Evolutionary conservation across 345 rosid species (phyloP), one percentile per base, ranked within the genome.

Genomic region (Aquilaria yunnanensis): DNA sequence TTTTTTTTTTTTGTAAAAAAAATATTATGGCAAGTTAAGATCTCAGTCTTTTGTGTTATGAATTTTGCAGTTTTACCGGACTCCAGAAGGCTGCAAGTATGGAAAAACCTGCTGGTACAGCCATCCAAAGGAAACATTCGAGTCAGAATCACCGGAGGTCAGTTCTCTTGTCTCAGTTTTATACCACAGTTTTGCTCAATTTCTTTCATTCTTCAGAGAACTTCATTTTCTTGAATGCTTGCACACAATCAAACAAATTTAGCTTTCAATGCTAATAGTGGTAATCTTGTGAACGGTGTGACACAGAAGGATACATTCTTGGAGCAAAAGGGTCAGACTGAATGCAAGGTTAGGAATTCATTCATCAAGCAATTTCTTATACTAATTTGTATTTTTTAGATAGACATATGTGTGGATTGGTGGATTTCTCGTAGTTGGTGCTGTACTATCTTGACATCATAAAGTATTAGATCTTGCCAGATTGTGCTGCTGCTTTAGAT

Each of bases 11-110:
- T 23, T 23, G 23, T 23, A 23, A 23, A 23, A 23, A 23, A 23
- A 23, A 23, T 23, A 23, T 23, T 23, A 23, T 23, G 23, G 23
- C 23, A 23, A 23, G 23, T 23, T 23, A 30, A 59, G 53, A 6
- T 30, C 57, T 48, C 14, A 64, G 56, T 70, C 16, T 12, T 51
- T 16, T 61, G 32, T 13, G 10, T 56, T 37, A 43, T 43, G 52
- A 33, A 53, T 46, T 57, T 51, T 75, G 73, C 51, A 75, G 79
- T 77, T 46, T 63, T 64, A 41, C 71, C 67, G 14, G 4, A 53
- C 61, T 48, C n/a, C 41, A 3, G 70, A 57, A 62, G 78, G 78
- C 32, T 77, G 75, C 67, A 74, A 29, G 60, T 53, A 63, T 61
- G 78, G 71, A 32, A 61, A 53, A 12, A 56, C 75, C 58, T 74